Conservation (phyloP, 805 yeast species). For the Starmerella sp. region DNA sequence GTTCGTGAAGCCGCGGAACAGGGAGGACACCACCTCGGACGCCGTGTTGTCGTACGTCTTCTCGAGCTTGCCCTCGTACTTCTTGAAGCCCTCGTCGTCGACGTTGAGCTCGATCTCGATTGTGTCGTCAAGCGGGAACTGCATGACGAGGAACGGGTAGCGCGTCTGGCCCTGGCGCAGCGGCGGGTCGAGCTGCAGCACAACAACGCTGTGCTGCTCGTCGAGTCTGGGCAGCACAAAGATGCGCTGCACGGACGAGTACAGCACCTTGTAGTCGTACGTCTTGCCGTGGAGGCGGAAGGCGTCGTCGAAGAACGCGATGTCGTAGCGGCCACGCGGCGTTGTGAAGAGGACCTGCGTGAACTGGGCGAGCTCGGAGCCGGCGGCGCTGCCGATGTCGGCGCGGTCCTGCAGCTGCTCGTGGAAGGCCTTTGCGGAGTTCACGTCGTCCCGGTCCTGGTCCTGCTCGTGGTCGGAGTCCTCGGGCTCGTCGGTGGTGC, state of each 20-base stretch:
- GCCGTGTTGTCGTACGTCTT: conserved; percentile 71
- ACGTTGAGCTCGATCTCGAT: conserved; percentile 80
- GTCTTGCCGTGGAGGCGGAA: conserved; percentile 93
- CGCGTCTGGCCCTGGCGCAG: conserved; percentile 96
- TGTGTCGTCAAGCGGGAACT: conserved; percentile 82
- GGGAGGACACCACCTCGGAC: conserved; percentile 74
- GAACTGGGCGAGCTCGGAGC: conserved; percentile 89
- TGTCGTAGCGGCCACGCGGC: conserved; percentile 97
- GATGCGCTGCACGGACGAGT: conserved; percentile 77
- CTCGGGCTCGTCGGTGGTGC: conserved; percentile 46
- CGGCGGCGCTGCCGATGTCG: conserved; percentile 85
- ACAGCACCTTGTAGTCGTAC: conserved; percentile 90
- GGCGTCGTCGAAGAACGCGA: conserved; percentile 80
- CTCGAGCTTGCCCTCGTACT: conserved; percentile 57
- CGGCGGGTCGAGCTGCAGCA: conserved; percentile 92
- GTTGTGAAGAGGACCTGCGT: conserved; percentile 84
- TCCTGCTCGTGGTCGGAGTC: conserved; percentile 27
- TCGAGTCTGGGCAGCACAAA: conserved; percentile 91
- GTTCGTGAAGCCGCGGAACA: conserved; percentile 82
- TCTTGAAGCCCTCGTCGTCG: conserved; percentile 70
- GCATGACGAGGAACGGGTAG: conserved; percentile 83
- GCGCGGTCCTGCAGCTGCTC: conserved; percentile 89
- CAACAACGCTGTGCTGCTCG: conserved; percentile 76
- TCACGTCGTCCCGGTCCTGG: conserved; percentile 36
- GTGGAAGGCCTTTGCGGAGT: conserved; percentile 75